A percentile compares a stretch with the other conserved stretches of the same genome.
Conservation (phyloP, 2,329 filamentous ascomycete genomes). For the Lachnum nothofagi region DNA sequence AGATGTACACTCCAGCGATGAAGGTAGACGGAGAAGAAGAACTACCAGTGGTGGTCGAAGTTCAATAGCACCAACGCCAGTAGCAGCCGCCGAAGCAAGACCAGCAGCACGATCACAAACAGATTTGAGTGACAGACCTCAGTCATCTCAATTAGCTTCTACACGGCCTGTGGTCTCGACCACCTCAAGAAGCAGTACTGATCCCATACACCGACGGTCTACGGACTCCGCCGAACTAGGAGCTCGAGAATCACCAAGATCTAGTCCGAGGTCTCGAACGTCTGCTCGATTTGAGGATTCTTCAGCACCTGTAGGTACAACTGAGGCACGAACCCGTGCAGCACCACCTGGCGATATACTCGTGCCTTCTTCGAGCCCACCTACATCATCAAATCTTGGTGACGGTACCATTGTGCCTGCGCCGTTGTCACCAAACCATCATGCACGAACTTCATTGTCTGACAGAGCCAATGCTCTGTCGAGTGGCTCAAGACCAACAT, state of each 20-base stretch:
- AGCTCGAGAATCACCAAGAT: slow-evolving; percentile 14
- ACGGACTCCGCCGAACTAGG: slow-evolving; percentile 14
- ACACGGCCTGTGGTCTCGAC: slow-evolving; percentile 19
- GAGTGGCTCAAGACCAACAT: slow-evolving; percentile 29
- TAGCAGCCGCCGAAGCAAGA: slow-evolving; percentile 39
- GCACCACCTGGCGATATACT: slow-evolving; percentile 21
- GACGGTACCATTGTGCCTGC: slow-evolving; percentile 28
- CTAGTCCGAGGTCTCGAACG: slow-evolving; percentile 17
- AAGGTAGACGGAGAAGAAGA: slow-evolving; percentile 41
- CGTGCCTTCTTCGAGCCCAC: slow-evolving; percentile 18
- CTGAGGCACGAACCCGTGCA: slow-evolving; percentile 17
- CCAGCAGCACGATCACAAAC: slow-evolving; percentile 59
- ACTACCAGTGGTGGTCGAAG: slow-evolving; percentile 53
- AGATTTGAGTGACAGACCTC: slow-evolving; percentile 49
- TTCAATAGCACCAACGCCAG: slow-evolving; percentile 45
- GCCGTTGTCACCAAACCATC: slow-evolving; percentile 27
- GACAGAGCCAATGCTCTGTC: slow-evolving; percentile 29
- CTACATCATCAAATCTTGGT: slow-evolving; percentile 10
- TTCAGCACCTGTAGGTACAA: slow-evolving; percentile 1
- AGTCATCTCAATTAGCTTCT: slow-evolving; percentile 17
- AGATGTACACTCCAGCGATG: slow-evolving; percentile 46
- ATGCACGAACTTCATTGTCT: slow-evolving; percentile 17
- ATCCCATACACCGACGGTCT: slow-evolving; percentile 22
- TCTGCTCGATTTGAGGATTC: slow-evolving; percentile 16
- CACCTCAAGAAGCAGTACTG: slow-evolving; percentile 28